phyloP scores from a whole-genome alignment of 495 filamentous ascomycete species.

The Hypoxylon perforatum region DNA sequence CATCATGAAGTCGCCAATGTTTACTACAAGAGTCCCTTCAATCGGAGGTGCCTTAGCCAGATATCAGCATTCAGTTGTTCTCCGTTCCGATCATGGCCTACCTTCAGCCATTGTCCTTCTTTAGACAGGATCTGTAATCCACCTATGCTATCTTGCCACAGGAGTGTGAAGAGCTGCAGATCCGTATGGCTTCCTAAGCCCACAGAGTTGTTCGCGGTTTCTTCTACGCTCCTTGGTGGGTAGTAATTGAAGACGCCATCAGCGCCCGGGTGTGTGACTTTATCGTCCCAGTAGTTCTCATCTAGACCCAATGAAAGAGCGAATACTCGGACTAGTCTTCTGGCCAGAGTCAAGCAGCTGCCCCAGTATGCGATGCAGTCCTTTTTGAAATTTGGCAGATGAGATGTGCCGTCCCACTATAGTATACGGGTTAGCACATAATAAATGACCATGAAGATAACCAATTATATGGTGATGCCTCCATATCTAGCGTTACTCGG shows the following conservation, averaged over 20 bases:
- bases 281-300: constrained; percentile 63
- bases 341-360: constrained; percentile 57
- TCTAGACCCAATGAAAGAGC: constrained; percentile 60
- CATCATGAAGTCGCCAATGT: constrained; percentile 74
- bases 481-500: too few relatives aligned
- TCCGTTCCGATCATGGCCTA: constrained; percentile 23
- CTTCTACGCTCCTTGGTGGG: constrained; percentile 52
- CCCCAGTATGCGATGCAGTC: constrained; percentile 60
- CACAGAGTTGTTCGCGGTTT: constrained; percentile 48
- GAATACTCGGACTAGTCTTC: constrained; percentile 61
- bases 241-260: constrained; percentile 63
- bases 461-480: too few relatives aligned
- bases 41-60: constrained; percentile 55
- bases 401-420: constrained; percentile 59
- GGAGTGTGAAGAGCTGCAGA: constrained; percentile 66
- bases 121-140: constrained; percentile 65
- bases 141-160: constrained; percentile 66
- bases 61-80: constrained; percentile 12
- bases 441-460: not conserved
- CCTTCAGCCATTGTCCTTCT: constrained; percentile 66
- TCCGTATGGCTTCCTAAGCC: constrained; percentile 69
- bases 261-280: constrained; percentile 62
- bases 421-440: constrained; percentile 5
- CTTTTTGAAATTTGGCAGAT: constrained; percentile 61
- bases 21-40: constrained; percentile 69